Evolutionary conservation across 2,329 filamentous ascomycete species (phyloP), one percentile per base, ranked within the genome.

Genomic region (Paraconiothyrium sp.): DNA sequence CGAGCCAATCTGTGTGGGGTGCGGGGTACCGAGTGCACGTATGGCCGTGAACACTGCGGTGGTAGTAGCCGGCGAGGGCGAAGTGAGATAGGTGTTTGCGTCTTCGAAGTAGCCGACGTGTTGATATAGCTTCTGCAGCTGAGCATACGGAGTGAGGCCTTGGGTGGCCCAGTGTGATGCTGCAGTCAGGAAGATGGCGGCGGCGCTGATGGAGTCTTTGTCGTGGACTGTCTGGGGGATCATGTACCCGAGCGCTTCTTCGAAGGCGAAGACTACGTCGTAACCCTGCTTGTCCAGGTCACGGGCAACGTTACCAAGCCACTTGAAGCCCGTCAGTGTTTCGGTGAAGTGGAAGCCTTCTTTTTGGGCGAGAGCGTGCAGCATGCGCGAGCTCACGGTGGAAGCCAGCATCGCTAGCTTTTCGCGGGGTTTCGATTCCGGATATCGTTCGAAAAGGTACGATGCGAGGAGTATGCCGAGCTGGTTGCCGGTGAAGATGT

Each of bases 241-340:
- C 88, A 90, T 90, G 73, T 89, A 90, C 1, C 88, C 88, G 24
- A 90, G 83, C 8, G 88, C 88, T 76, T 90, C 88, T 74, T 90
- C 88, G 66, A 87, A 90, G 1, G 87, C 87, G 68, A 85, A 89
- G 0, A 82, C 78, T 0, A 85, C 82, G 24, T 82, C 78, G 66
- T 84, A 85, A 27, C 84, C 85, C 44, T 73, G 49, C n/a, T 59
- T 64, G 1, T 71, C 78, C 1, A 89, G 80, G n/a, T 83, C 78
- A 20, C 83, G 82, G 1, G 86, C 85, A 49, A 85, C 81, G 64
- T 89, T 89, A 2, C 87, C 88, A 64, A 90, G 84, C 88, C 88
- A 90, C 73, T 90, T 90, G 79, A 90, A 90, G 1, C 88, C 88
- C 0, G 88, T 90, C 34, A 90, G 76, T 0, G 88, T 89, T 68